These are phyloP conservation scores for Fragaria vesca DNA, from an alignment of 306 rosid genomes.

Conservation along the genomic window DNA sequence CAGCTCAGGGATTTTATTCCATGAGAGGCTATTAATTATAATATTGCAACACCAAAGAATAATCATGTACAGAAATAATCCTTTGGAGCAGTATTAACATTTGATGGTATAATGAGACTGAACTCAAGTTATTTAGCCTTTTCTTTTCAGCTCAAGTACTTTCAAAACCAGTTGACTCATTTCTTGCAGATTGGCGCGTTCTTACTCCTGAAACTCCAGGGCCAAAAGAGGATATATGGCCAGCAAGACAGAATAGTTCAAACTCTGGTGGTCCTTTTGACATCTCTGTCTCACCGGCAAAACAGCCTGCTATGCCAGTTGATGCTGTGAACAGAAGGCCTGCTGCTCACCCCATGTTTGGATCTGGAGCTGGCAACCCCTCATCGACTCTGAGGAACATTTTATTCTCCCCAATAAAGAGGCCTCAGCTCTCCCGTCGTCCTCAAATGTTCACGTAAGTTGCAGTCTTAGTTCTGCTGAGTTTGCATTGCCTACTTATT, in stretches of 20 bases:
- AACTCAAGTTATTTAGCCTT: constrained; percentile 13
- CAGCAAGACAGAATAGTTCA: constrained; percentile 83
- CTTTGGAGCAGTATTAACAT: background rate
- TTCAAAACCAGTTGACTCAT: constrained; percentile 85
- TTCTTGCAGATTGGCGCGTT: constrained; percentile 75
- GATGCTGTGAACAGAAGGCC: constrained; percentile 75
- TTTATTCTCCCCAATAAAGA: constrained; percentile 89
- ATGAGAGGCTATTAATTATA: background rate
- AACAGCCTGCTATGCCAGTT: constrained; percentile 49
- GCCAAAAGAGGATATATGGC: constrained; percentile 94
- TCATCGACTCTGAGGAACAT: constrained; percentile 80
- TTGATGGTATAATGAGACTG: constrained; percentile 6
- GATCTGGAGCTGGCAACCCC: constrained; percentile 67
- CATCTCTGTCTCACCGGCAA: constrained; percentile 75
- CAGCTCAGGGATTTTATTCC: constrained; percentile 7
- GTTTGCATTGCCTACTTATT: background rate
- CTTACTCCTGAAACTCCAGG: constrained; percentile 96
- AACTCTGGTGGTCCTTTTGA: constrained; percentile 80
- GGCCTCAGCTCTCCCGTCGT: constrained; percentile 94
- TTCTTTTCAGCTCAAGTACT: constrained; percentile 40
- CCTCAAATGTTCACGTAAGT: constrained; percentile 80
- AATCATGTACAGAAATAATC: background rate
- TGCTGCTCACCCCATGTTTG: constrained; percentile 54
- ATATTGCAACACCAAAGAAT: background rate
- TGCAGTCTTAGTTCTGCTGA: constrained; percentile 8